Percentiles rank a stretch among this genome's conserved stretches.
Conservation (phyloP, 2,329 filamentous ascomycete genomes). For the Penicillium brasilianum region DNA sequence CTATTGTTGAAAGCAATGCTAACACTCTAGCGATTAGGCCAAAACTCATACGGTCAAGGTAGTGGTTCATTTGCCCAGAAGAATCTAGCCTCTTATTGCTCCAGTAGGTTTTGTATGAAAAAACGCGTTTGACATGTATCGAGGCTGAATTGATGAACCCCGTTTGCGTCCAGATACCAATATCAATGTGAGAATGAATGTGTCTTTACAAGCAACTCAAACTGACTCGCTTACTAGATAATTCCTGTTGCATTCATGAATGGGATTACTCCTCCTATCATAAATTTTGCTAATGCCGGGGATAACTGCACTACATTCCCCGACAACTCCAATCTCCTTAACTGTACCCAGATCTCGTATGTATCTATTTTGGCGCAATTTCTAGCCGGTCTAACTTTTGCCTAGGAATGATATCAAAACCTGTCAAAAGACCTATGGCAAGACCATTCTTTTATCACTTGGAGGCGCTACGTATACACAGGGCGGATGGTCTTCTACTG, state of each 20-base stretch:
- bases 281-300: conserved; percentile 65
- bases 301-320: conserved; percentile 62
- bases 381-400: conserved; percentile 8
- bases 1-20: background rate
- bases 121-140: background rate
- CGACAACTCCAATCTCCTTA: conserved; percentile 57
- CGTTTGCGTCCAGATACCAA: conserved; percentile 16
- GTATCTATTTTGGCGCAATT: conserved; percentile 40
- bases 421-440: conserved; percentile 65
- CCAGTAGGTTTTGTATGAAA: conserved; percentile 47
- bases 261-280: conserved; percentile 45
- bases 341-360: conserved; percentile 65
- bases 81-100: conserved; percentile 61
- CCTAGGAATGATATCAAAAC: conserved; percentile 49
- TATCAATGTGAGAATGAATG: conserved; percentile 19
- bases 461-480: conserved; percentile 70
- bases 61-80: conserved; percentile 54
- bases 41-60: conserved; percentile 60
- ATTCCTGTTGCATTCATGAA: conserved; percentile 67
- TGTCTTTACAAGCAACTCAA: background rate
- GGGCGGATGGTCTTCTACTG: conserved; percentile 61
- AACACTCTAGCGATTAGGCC: conserved; percentile 43
- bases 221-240: conserved; percentile 46
- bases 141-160: background rate
- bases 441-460: conserved; percentile 71